These are phyloP conservation scores for Zygoascus flipseniorum DNA, from an alignment of 805 yeast species.

Conservation along the genomic window DNA sequence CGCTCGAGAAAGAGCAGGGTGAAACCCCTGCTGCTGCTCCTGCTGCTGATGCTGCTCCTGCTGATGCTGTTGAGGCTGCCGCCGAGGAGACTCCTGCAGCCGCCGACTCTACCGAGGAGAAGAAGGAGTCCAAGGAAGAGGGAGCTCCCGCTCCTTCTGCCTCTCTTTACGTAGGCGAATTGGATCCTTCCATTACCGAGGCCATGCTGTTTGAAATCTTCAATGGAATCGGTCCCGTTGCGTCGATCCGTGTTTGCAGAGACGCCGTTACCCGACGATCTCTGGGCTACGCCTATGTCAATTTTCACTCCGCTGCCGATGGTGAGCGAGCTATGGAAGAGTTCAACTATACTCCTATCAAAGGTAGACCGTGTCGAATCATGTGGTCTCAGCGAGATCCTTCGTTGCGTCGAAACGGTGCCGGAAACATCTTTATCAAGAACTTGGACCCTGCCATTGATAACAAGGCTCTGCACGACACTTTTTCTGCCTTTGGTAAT, in stretches of 20 bases:
- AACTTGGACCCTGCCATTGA: constrained; percentile 97
- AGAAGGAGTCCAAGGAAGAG: constrained; percentile 17
- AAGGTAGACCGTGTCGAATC: constrained; percentile 96
- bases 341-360: constrained; percentile 87
- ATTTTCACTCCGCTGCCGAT: constrained; percentile 81
- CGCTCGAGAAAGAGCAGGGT: constrained; percentile 18
- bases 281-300: constrained; percentile 96
- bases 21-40: constrained; percentile 22
- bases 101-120: constrained; percentile 19
- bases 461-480: constrained; percentile 97
- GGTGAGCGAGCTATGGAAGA: constrained; percentile 93
- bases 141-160: constrained; percentile 33
- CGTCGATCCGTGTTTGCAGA: constrained; percentile 97
- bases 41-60: constrained; percentile 45
- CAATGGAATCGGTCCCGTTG: constrained; percentile 89
- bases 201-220: constrained; percentile 91
- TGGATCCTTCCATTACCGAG: constrained; percentile 87
- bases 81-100: constrained; percentile 15
- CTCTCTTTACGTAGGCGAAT: constrained; percentile 95
- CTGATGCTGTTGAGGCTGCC: constrained; percentile 45
- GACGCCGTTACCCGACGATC: constrained; percentile 96
- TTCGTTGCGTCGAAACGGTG: constrained; percentile 85
- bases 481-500: constrained; percentile 93
- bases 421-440: constrained; percentile 95
- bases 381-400: constrained; percentile 99